Conservation (phyloP, 1,139 yeast genomes). For the Pichia sp. region DNA sequence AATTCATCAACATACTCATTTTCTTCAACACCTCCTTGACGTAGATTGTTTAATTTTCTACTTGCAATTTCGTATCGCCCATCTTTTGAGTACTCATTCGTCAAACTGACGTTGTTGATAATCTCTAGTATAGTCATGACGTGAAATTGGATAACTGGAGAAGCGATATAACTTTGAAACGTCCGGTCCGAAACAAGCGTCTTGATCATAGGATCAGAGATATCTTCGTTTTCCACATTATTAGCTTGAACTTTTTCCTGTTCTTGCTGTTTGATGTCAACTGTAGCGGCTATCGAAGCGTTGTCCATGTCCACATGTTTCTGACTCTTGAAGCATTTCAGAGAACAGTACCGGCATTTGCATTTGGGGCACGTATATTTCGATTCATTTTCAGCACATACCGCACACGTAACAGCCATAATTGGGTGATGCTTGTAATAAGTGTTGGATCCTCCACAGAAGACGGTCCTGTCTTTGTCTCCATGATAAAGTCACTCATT, state of each 20-base stretch:
- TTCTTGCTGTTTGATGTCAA: not conserved
- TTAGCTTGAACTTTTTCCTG: too few species aligned
- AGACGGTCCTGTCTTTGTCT: too few species aligned
- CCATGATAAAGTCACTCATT: too few species aligned
- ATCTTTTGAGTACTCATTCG: constrained; percentile 39
- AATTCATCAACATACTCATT: constrained; percentile 65
- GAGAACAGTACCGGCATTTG: constrained; percentile 41
- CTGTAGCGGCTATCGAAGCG: not conserved
- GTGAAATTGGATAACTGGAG: constrained; percentile 48
- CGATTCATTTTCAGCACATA: constrained; percentile 36
- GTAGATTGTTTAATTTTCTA: constrained; percentile 49
- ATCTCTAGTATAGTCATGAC: constrained; percentile 41
- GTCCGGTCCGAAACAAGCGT: constrained; percentile 31
- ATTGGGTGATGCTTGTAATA: too few species aligned
- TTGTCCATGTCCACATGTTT: constrained; percentile 27
- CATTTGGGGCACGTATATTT: constrained; percentile 65
- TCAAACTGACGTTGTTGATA: constrained; percentile 36
- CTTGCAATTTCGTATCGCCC: constrained; percentile 53
- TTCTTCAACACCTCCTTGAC: constrained; percentile 58
- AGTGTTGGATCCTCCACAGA: too few species aligned
- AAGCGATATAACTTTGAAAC: constrained; percentile 37
- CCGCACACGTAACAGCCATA: constrained; percentile 32
- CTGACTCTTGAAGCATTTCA: constrained; percentile 49
- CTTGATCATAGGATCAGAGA: constrained; percentile 17
- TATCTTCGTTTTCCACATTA: too few species aligned